Evolutionary conservation across 129 eudicot species (phyloP).

Genomic region (Flaveria sonorensis): DNA sequence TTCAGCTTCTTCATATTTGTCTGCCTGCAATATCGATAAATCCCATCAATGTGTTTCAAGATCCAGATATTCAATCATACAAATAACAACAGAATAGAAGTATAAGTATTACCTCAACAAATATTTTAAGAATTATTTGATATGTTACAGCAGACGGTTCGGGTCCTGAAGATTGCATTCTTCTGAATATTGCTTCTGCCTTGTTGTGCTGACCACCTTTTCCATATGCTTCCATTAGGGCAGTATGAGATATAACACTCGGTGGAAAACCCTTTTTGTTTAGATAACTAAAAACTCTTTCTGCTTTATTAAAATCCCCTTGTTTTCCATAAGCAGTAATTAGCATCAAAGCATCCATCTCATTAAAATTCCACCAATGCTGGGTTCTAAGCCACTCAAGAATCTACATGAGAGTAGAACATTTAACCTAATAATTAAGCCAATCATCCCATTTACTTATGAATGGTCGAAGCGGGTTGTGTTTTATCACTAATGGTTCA

Average conservation of each 20-base stretch:
- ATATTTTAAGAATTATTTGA: slow-evolving; percentile 89
- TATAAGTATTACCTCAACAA: slow-evolving; percentile 64
- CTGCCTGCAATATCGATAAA: slow-evolving; percentile 58
- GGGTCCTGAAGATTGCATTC: slow-evolving; percentile 92
- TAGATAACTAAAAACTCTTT: slow-evolving; percentile 67
- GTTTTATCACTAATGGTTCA: not conserved
- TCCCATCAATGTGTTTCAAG: slow-evolving; percentile 14
- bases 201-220: slow-evolving; percentile 76
- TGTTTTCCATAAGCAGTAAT: slow-evolving; percentile 94
- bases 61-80: slow-evolving; percentile 8
- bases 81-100: not conserved
- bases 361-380: slow-evolving; percentile 93
- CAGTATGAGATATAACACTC: slow-evolving; percentile 82
- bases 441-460: slow-evolving; percentile 8
- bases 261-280: slow-evolving; percentile 83
- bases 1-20: slow-evolving; percentile 84
- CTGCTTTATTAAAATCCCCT: slow-evolving; percentile 86
- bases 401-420: slow-evolving; percentile 43
- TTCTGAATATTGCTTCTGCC: slow-evolving; percentile 87
- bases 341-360: slow-evolving; percentile 89
- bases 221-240: slow-evolving; percentile 98
- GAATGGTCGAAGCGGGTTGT: not conserved
- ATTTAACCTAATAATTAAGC: slow-evolving; percentile 7
- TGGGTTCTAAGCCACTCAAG: slow-evolving; percentile 96
- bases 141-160: slow-evolving; percentile 94